Percentiles rank a stretch among this genome's conserved stretches.
Evolutionary conservation across 768 basidiomycete species (phyloP).

Genomic region (Cystofilobasidium macerans): DNA sequence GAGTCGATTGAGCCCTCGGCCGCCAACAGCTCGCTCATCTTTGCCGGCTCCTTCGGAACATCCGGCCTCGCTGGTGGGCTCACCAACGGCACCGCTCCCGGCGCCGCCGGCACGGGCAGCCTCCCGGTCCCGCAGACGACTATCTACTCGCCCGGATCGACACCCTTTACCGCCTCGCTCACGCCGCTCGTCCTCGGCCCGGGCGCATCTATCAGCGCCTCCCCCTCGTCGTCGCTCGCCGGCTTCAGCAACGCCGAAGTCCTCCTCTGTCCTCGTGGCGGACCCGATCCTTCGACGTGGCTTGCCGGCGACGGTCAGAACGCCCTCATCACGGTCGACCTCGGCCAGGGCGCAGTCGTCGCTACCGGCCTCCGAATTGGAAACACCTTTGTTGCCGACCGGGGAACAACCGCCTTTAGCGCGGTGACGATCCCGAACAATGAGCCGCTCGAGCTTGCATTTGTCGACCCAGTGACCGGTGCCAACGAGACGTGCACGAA

Average conservation of each 20-base stretch:
- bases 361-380: slow-evolving; percentile 76
- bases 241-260: slow-evolving; percentile 47
- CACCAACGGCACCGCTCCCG: too few relatives aligned
- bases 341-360: slow-evolving; percentile 46
- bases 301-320: slow-evolving; percentile 59
- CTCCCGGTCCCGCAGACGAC: slow-evolving; percentile 44
- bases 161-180: slow-evolving; percentile 78
- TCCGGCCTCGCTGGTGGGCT: slow-evolving; percentile 37
- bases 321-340: slow-evolving; percentile 58
- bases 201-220: slow-evolving; percentile 47
- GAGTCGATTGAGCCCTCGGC: slow-evolving; percentile 59
- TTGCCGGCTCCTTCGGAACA: slow-evolving; percentile 78
- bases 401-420: slow-evolving; percentile 83
- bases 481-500: slow-evolving; percentile 65
- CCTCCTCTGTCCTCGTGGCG: slow-evolving; percentile 72
- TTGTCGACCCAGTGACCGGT: slow-evolving; percentile 62
- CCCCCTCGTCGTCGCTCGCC: slow-evolving; percentile 51
- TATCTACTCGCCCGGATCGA: slow-evolving; percentile 67
- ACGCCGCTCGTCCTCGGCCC: slow-evolving; percentile 57
- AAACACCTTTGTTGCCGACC: slow-evolving; percentile 71
- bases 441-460: slow-evolving; percentile 61
- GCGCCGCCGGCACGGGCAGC: slow-evolving; percentile 14
- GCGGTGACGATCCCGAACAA: slow-evolving; percentile 84
- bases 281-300: slow-evolving; percentile 71
- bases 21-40: slow-evolving; percentile 63